A percentile compares a stretch with the other conserved stretches of the same genome.
Evolutionary conservation across 2,329 filamentous ascomycete genomes (phyloP).

Genomic region (Rhytidhysteron rufulum): DNA sequence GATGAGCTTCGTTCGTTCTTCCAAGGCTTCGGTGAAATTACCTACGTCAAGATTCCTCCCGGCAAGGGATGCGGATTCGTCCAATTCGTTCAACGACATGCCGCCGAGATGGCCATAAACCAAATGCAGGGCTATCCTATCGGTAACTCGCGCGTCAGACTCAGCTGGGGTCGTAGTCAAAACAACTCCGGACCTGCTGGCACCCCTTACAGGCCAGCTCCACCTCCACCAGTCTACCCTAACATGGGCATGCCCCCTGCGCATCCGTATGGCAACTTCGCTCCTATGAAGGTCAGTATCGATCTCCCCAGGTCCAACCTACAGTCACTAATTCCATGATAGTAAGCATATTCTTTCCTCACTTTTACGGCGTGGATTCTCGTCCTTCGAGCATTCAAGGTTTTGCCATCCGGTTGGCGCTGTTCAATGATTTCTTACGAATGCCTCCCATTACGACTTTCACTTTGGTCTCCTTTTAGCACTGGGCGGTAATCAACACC

Average conservation of each 20-base stretch:
- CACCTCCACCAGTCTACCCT: constrained; percentile 70
- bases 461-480: constrained; percentile 33
- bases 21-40: constrained; percentile 98
- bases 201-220: constrained; percentile 93
- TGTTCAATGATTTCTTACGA: constrained; percentile 32
- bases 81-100: constrained; percentile 97
- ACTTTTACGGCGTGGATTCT: constrained; percentile 28
- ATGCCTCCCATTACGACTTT: constrained; percentile 32
- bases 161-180: constrained; percentile 96
- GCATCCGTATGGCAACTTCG: constrained; percentile 62
- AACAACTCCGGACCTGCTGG: constrained; percentile 97
- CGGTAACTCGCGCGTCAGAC: constrained; percentile 93
- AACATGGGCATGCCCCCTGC: constrained; percentile 65
- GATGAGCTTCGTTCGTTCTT: constrained; percentile 99
- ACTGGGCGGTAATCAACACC: constrained; percentile 28
- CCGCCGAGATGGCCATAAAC: constrained; percentile 99
- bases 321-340: constrained; percentile 11
- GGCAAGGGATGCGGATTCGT: constrained; percentile 99
- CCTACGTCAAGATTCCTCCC: constrained; percentile 98
- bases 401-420: constrained; percentile 28
- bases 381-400: constrained; percentile 16
- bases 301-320: neutral
- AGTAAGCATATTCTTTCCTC: constrained; percentile 38
- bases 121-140: constrained; percentile 99
- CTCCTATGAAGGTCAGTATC: constrained; percentile 60